Conservation (phyloP, 2,329 filamentous ascomycete genomes). For the Graphiopsis chlorocephala region DNA sequence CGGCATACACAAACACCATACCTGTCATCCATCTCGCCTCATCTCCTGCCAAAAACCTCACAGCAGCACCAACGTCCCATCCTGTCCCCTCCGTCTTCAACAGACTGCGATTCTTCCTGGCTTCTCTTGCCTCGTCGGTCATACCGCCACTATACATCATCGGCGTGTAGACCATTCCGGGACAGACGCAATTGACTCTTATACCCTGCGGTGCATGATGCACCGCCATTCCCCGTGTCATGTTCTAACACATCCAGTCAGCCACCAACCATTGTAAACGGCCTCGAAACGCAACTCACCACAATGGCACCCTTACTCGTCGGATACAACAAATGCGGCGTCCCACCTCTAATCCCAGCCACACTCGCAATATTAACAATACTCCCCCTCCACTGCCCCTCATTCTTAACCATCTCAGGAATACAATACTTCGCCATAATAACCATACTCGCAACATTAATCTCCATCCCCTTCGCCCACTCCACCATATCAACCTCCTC, state of each 20-base stretch:
- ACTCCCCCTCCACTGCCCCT: conserved; percentile 46
- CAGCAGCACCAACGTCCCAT: conserved; percentile 53
- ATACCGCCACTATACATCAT: conserved; percentile 50
- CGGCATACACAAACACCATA: neutral
- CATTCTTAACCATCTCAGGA: conserved; percentile 58
- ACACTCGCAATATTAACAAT: conserved; percentile 65
- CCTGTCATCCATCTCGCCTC: conserved; percentile 51
- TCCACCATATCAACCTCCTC: conserved; percentile 58
- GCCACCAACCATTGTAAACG: neutral
- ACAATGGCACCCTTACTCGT: conserved; percentile 55
- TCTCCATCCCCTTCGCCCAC: conserved; percentile 57
- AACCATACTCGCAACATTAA: conserved; percentile 66
- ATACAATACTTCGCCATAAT: conserved; percentile 62
- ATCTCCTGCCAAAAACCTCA: conserved; percentile 52
- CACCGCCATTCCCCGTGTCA: conserved; percentile 56
- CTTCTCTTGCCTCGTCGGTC: conserved; percentile 49
- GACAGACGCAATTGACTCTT: conserved; percentile 56
- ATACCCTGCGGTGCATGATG: conserved; percentile 53
- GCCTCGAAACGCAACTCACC: conserved; percentile 20
- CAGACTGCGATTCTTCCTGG: conserved; percentile 49
- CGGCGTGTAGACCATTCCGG: conserved; percentile 35
- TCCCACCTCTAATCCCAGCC: conserved; percentile 55
- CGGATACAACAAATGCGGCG: conserved; percentile 54
- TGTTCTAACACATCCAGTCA: conserved; percentile 37
- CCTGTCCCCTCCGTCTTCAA: conserved; percentile 54